Conservation (phyloP, 805 yeast species). For the Candida oleophila region DNA sequence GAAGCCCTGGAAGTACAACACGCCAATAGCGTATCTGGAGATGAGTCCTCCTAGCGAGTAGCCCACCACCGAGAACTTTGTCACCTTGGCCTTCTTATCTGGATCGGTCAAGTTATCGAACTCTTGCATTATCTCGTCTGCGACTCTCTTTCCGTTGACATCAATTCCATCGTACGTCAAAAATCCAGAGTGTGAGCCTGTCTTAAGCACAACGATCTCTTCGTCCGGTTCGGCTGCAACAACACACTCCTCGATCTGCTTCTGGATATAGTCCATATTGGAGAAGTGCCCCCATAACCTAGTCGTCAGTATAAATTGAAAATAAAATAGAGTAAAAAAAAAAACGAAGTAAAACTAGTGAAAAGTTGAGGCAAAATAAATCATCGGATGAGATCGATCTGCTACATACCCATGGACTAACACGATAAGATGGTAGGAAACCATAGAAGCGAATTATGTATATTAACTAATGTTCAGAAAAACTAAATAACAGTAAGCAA, state of each 20-base stretch:
- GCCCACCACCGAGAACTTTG: slow-evolving; percentile 39
- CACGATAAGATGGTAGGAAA: slow-evolving; percentile 59
- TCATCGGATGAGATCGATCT: slow-evolving; percentile 11
- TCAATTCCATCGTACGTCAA: slow-evolving; percentile 86
- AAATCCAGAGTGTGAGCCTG: slow-evolving; percentile 67
- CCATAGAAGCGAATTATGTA: slow-evolving; percentile 14
- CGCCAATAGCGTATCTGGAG: slow-evolving; percentile 41
- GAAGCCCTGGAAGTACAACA: slow-evolving; percentile 50
- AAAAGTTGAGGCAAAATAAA: not conserved
- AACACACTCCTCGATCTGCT: slow-evolving; percentile 38
- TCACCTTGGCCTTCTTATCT: slow-evolving; percentile 23
- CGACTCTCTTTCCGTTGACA: slow-evolving; percentile 75
- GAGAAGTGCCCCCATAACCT: slow-evolving; percentile 72
- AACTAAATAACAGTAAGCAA: not conserved
- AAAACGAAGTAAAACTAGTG: too few species aligned
- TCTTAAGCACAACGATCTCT: slow-evolving; percentile 44
- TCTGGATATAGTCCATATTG: slow-evolving; percentile 63
- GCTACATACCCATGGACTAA: slow-evolving; percentile 68
- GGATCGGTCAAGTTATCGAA: slow-evolving; percentile 12
- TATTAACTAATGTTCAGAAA: not conserved
- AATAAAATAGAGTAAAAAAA: slow-evolving; percentile 9
- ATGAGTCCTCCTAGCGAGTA: slow-evolving; percentile 45
- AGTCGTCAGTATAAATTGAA: slow-evolving; percentile 11
- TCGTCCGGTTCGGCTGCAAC: slow-evolving; percentile 18
- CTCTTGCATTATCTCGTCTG: slow-evolving; percentile 54